Conservation (phyloP, 2,329 filamentous ascomycete species). For the Nemania sp. region DNA sequence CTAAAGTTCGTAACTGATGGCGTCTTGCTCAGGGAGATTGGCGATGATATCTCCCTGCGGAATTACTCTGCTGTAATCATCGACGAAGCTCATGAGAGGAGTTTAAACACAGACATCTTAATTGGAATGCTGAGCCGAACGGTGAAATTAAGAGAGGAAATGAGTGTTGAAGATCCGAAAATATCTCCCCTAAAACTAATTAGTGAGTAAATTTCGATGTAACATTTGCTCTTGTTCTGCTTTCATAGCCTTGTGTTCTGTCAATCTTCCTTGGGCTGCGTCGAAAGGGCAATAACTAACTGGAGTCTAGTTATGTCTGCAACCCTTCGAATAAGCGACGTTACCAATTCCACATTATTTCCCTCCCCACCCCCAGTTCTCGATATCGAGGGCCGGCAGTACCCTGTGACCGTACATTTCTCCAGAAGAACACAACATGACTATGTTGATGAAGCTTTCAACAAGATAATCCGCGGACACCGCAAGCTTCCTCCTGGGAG, state of each 20-base stretch:
- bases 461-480: slow-evolving; percentile 86
- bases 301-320: slow-evolving; percentile 77
- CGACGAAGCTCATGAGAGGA: slow-evolving; percentile 96
- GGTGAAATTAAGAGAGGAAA: slow-evolving; percentile 77
- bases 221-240: not conserved
- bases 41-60: slow-evolving; percentile 81
- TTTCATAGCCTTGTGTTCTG: not conserved
- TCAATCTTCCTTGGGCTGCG: too few relatives aligned
- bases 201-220: slow-evolving; percentile 43
- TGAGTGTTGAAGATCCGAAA: slow-evolving; percentile 72
- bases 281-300: too few relatives aligned
- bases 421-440: slow-evolving; percentile 79
- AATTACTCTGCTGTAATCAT: slow-evolving; percentile 95
- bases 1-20: slow-evolving; percentile 99
- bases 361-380: slow-evolving; percentile 78
- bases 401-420: slow-evolving; percentile 89
- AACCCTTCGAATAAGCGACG: slow-evolving; percentile 86
- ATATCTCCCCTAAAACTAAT: slow-evolving; percentile 85
- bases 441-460: slow-evolving; percentile 88
- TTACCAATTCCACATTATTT: slow-evolving; percentile 85
- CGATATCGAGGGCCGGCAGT: slow-evolving; percentile 89
- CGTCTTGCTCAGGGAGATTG: slow-evolving; percentile 88
- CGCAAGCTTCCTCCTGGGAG: slow-evolving; percentile 86
- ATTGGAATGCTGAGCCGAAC: slow-evolving; percentile 96
- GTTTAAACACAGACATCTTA: slow-evolving; percentile 97